Evolutionary conservation across 495 filamentous ascomycete species (phyloP).

Genomic region (Sabuloglossum arenarium): DNA sequence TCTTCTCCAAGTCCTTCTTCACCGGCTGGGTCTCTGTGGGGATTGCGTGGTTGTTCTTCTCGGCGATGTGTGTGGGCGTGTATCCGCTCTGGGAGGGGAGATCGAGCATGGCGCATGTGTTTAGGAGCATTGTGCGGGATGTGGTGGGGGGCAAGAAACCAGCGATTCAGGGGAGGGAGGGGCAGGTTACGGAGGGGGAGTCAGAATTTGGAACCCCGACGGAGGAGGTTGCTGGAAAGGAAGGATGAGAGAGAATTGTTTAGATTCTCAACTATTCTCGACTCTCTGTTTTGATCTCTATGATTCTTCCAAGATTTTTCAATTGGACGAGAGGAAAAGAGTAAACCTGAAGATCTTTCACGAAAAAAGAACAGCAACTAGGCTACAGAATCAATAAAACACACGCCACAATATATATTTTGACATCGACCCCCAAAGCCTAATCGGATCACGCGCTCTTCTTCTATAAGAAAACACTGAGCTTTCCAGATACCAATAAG

Average conservation of each 20-base stretch:
- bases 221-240: not conserved
- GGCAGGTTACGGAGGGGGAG: not conserved
- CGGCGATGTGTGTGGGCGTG: constrained; percentile 41
- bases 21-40: constrained; percentile 80
- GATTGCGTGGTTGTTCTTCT: constrained; percentile 73
- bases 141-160: constrained; percentile 33
- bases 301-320: no score
- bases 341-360: no score
- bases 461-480: no score
- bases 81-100: constrained; percentile 74
- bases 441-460: no score
- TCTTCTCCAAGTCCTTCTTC: constrained; percentile 83
- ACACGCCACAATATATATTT: no score
- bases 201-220: not conserved
- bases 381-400: no score
- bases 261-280: no score
- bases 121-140: constrained; percentile 25
- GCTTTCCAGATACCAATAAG: no score
- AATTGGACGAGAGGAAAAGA: no score
- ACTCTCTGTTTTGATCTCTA: not conserved
- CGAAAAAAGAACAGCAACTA: no score
- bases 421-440: no score
- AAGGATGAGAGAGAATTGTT: not conserved
- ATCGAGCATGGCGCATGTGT: constrained; percentile 27
- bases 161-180: not conserved